A percentile compares a stretch with the other conserved stretches of the same genome.
These are phyloP conservation scores for Aspergillus panamensis DNA, from an alignment of 495 filamentous ascomycete species.

Conservation along the genomic window DNA sequence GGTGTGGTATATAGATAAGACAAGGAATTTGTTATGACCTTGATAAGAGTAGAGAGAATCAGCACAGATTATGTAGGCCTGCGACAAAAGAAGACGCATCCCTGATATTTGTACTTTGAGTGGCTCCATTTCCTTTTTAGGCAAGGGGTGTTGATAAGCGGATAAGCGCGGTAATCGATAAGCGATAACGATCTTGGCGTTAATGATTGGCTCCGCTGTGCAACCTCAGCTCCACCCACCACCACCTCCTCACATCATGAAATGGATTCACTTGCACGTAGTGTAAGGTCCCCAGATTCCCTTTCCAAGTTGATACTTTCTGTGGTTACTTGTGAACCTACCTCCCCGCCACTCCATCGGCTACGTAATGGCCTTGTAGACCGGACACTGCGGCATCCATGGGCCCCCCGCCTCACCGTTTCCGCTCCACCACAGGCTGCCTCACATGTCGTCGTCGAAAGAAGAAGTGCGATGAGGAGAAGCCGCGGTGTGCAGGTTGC, in stretches of 20 bases:
- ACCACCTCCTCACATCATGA: background rate
- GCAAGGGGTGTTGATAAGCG: background rate
- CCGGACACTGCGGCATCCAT: background rate
- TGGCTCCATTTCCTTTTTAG: background rate
- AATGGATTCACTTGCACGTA: no score
- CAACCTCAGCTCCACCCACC: background rate
- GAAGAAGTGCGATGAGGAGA: conserved; percentile 18
- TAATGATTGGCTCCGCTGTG: background rate
- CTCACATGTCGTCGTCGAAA: conserved; percentile 10
- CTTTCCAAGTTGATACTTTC: background rate
- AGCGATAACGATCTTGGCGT: background rate
- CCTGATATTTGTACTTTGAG: background rate
- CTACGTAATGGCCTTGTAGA: background rate
- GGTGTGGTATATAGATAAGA: background rate
- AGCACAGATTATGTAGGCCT: background rate
- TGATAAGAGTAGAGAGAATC: background rate
- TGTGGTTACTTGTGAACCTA: background rate
- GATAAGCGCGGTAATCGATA: conserved; percentile 3
- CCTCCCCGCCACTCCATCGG: background rate
- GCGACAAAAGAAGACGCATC: background rate
- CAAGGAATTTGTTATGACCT: no score
- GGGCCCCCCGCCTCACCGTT: background rate
- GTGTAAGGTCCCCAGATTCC: no score
- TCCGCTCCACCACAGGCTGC: conserved; percentile 10
- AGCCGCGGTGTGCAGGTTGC: conserved; percentile 7